Evolutionary conservation across 768 basidiomycete genomes (phyloP), one percentile per base, ranked within the genome.

Genomic region (Tulasnella sp.): DNA sequence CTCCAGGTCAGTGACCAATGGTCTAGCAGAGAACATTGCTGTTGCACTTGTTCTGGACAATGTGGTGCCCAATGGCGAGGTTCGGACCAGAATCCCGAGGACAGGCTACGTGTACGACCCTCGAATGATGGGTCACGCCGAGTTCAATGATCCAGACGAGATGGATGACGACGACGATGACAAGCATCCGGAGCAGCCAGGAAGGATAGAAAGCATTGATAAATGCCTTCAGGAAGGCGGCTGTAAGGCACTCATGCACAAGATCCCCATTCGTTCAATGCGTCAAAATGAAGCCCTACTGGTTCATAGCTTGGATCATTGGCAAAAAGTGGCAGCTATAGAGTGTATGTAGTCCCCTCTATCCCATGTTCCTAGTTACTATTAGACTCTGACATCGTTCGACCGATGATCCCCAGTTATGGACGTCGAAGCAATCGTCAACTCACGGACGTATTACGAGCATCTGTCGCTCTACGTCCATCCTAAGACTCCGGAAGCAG

Each of bases 381-480:
- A 44, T 13, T 23, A 45, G 5, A 23, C 48, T 19, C 29, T 26
- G 63, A 56, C 13, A 13, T 45, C 51, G 7, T 52, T 30, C 29
- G n/a, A 54, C 55, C 50, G 61, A 51, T 43, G 45, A 11, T 21
- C 10, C 30, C 42, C 27, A 90, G 92, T 79, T 56, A 80, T 94
- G 79, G 79, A 79, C 11, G 75, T 80, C 41, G 84, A 92, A 68
- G 80, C 88, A 58, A 84, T 90, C 50, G 74, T 77, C 41, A 82
- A 86, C 65, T 85, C 88, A 1, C 82, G 83, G 63, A 76, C 77
- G 9, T 94, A 87, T 70, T 99, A 97, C 72, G 89, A 94, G 54
- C 83, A 85, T 21, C 76, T 95, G 23, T 97, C 94, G 34, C 82
- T 99, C 29, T 99, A 97, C 72, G 86, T 98, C 48, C 86, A 86